Conservation (phyloP, 2,329 filamentous ascomycete species). For the Ophiobolus disseminans region DNA sequence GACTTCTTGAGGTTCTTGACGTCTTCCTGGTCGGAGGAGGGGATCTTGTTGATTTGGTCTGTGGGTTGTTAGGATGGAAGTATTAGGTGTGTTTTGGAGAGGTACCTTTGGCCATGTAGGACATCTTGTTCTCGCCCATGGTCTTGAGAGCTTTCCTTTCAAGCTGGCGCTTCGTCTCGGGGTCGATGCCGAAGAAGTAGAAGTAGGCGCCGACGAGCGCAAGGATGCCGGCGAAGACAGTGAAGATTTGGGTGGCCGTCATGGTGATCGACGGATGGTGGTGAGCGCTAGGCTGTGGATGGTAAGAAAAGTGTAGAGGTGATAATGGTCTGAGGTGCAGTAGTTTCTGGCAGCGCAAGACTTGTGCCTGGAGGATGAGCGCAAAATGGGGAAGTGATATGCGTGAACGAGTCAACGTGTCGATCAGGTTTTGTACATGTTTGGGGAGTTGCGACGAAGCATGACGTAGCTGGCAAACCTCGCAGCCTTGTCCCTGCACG, state of each 20-base stretch:
- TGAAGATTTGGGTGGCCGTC: slow-evolving; percentile 38
- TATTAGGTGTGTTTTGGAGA: neutral
- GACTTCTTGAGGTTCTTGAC: slow-evolving; percentile 48
- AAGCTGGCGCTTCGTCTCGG: slow-evolving; percentile 55
- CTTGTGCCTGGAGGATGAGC: neutral
- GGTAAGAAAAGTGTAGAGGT: slow-evolving; percentile 5
- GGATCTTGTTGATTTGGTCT: slow-evolving; percentile 51
- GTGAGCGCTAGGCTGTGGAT: slow-evolving; percentile 6
- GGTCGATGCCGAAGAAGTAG: slow-evolving; percentile 58
- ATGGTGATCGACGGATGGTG: slow-evolving; percentile 23
- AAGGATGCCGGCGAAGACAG: slow-evolving; percentile 39
- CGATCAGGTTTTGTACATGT: slow-evolving; percentile 18
- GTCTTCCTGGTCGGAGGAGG: slow-evolving; percentile 47
- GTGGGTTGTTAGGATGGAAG: slow-evolving; percentile 15
- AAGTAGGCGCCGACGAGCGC: slow-evolving; percentile 49
- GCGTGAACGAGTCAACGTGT: neutral
- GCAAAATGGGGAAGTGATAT: slow-evolving; percentile 9
- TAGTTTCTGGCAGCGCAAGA: neutral
- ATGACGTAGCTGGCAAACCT: slow-evolving; percentile 25
- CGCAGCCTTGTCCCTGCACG: slow-evolving; percentile 11
- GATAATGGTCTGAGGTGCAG: neutral
- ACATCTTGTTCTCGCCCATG: slow-evolving; percentile 62
- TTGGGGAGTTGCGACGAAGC: slow-evolving; percentile 10
- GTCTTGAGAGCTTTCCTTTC: slow-evolving; percentile 56
- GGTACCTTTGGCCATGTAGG: slow-evolving; percentile 50